Percentiles rank a stretch among this genome's conserved stretches.
Evolutionary conservation across 345 rosid species (phyloP).

Genomic region (Noccaea caerulescens): DNA sequence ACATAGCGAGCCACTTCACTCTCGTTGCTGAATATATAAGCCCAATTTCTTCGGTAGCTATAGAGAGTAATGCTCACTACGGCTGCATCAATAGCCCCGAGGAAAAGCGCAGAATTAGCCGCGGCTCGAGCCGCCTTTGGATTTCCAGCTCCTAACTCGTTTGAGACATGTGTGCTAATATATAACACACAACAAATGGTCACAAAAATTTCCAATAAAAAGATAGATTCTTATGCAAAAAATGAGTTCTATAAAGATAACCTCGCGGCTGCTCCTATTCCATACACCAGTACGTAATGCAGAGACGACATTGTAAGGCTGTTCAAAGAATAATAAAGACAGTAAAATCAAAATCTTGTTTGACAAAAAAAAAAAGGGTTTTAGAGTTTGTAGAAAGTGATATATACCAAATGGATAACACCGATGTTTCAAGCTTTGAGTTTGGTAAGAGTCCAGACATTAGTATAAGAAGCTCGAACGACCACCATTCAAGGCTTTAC

Average conservation of each 20-base stretch:
- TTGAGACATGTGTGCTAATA: slow-evolving; percentile 56
- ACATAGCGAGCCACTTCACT: slow-evolving; percentile 49
- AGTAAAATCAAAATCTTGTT: slow-evolving; percentile 13
- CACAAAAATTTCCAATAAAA: background rate
- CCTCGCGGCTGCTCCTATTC: slow-evolving; percentile 64
- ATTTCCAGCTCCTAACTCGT: slow-evolving; percentile 57
- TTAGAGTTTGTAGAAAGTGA: background rate
- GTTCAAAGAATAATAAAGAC: slow-evolving; percentile 20
- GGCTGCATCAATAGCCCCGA: slow-evolving; percentile 41
- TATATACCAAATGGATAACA: slow-evolving; percentile 57
- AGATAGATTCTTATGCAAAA: background rate
- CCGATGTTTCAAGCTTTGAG: slow-evolving; percentile 60
- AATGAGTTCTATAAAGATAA: slow-evolving; percentile 4
- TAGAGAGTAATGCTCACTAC: slow-evolving; percentile 43
- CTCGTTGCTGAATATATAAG: slow-evolving; percentile 47
- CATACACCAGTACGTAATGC: slow-evolving; percentile 50
- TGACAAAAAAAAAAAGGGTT: background rate
- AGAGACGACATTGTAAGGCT: slow-evolving; percentile 51
- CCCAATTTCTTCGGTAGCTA: slow-evolving; percentile 40
- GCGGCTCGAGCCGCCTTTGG: slow-evolving; percentile 50
- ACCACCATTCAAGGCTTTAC: slow-evolving; percentile 64
- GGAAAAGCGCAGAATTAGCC: slow-evolving; percentile 35
- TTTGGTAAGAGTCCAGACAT: slow-evolving; percentile 57
- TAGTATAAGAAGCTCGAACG: slow-evolving; percentile 54
- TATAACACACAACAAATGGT: background rate